A percentile compares a stretch with the other conserved stretches of the same genome.
Evolutionary conservation across 257 asterid species (phyloP).

Genomic region (Petunia secreta): DNA sequence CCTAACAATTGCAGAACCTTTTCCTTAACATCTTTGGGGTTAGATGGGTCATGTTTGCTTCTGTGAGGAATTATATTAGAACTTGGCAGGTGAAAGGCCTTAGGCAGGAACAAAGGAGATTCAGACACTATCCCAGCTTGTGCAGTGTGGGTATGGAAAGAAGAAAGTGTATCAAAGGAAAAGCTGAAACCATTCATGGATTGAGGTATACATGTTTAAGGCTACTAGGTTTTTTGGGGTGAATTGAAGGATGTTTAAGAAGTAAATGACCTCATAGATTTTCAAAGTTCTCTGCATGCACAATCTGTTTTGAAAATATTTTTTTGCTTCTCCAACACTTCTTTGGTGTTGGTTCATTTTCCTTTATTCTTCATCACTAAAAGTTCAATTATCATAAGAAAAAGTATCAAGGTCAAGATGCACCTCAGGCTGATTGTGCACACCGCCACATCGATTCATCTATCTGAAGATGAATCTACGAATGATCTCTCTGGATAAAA

Average conservation of each 20-base stretch:
- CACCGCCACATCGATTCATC: not conserved
- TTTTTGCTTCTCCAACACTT: not conserved
- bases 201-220: not conserved
- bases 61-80: not conserved
- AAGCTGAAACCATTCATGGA: not conserved
- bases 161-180: not conserved
- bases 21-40: not conserved
- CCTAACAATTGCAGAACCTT: not conserved
- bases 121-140: not conserved
- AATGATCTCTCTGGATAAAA: not conserved
- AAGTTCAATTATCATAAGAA: not conserved
- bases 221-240: not conserved
- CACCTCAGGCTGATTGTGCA: not conserved
- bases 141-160: not conserved
- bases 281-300: not conserved
- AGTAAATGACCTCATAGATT: not conserved
- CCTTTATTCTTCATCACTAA: not conserved
- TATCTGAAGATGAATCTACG: not conserved
- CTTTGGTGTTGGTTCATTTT: not conserved
- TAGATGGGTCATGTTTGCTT: not conserved
- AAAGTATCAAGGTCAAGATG: not conserved
- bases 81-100: not conserved
- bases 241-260: not conserved
- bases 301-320: not conserved
- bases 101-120: slow-evolving; percentile 4